Percentiles rank a stretch among this genome's conserved stretches.
phyloP scores from a whole-genome alignment of 768 basidiomycete species.

The Flagelloscypha sp. region DNA sequence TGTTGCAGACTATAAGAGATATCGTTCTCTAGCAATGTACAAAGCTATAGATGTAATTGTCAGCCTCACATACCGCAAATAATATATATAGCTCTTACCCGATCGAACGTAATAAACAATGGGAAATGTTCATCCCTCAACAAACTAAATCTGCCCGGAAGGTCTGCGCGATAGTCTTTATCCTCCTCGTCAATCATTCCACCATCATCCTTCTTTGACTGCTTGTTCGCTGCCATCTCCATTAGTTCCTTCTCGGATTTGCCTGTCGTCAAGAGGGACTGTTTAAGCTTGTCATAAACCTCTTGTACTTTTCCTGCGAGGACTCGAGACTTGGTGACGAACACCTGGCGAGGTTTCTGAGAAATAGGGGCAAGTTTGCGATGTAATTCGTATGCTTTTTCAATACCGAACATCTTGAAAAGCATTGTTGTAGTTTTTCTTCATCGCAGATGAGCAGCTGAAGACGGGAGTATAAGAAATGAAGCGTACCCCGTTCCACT shows the following conservation, averaged over 20 bases:
- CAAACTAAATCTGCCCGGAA: slow-evolving; percentile 47
- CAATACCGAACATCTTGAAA: slow-evolving; percentile 66
- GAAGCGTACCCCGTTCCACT: slow-evolving; percentile 42
- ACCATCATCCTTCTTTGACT: slow-evolving; percentile 10
- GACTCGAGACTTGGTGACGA: slow-evolving; percentile 41
- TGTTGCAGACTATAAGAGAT: slow-evolving; percentile 7
- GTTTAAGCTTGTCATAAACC: slow-evolving; percentile 34
- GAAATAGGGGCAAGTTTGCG: slow-evolving; percentile 18
- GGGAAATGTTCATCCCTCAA: slow-evolving; percentile 59
- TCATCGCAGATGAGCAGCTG: background rate
- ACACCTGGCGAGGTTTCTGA: slow-evolving; percentile 38
- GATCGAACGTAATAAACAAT: slow-evolving; percentile 59
- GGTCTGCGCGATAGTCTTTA: slow-evolving; percentile 27
- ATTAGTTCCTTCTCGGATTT: slow-evolving; percentile 31
- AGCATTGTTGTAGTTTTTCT: slow-evolving; percentile 76
- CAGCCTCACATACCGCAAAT: background rate
- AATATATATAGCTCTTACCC: slow-evolving; percentile 35
- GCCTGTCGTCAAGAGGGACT: slow-evolving; percentile 31
- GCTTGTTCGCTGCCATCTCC: slow-evolving; percentile 11
- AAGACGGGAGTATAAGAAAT: too few species aligned
- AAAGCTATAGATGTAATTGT: slow-evolving; percentile 27
- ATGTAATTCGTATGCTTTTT: slow-evolving; percentile 39
- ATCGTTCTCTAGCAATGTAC: slow-evolving; percentile 41
- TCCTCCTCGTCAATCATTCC: slow-evolving; percentile 10
- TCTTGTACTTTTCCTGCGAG: slow-evolving; percentile 41